phyloP scores from a whole-genome alignment of 2,329 filamentous ascomycete genomes.

The Pseudogymnoascus sp. region DNA sequence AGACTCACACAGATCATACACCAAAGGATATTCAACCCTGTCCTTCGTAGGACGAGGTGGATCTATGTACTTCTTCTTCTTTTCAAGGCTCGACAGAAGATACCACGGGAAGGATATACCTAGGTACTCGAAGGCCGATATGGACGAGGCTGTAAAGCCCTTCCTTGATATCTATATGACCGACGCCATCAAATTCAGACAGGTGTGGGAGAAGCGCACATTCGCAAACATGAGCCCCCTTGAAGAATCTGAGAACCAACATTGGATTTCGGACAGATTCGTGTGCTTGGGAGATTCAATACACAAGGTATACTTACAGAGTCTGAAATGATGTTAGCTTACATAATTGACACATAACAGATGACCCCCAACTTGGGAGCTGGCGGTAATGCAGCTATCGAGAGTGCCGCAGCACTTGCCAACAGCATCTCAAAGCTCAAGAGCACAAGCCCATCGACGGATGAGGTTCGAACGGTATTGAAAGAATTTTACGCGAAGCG shows the following conservation, averaged over 20 bases:
- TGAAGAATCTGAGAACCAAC: slow-evolving; percentile 18
- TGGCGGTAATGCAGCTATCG: slow-evolving; percentile 36
- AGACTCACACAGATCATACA: slow-evolving; percentile 12
- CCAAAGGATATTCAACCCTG: slow-evolving; percentile 13
- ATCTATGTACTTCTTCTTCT: slow-evolving; percentile 17
- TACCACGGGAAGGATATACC: slow-evolving; percentile 17
- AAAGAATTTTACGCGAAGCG: slow-evolving; percentile 18
- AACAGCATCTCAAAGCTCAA: slow-evolving; percentile 18
- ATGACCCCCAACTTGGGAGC: slow-evolving; percentile 30
- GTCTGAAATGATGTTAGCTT: background rate
- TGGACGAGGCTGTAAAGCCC: slow-evolving; percentile 10
- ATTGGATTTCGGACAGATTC: slow-evolving; percentile 20
- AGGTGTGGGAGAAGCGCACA: slow-evolving; percentile 14
- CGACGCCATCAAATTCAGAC: slow-evolving; percentile 14
- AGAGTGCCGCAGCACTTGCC: slow-evolving; percentile 32
- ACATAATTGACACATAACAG: slow-evolving; percentile 9
- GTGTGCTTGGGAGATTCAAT: slow-evolving; percentile 23
- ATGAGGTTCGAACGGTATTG: slow-evolving; percentile 8
- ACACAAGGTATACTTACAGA: slow-evolving; percentile 24
- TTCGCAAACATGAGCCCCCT: slow-evolving; percentile 12
- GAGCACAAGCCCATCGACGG: background rate
- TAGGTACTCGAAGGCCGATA: slow-evolving; percentile 18
- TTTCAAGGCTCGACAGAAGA: slow-evolving; percentile 16
- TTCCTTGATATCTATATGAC: slow-evolving; percentile 11
- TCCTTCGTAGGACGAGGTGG: slow-evolving; percentile 14